Conservation (phyloP, 257 asterid genomes). For the Fraxinus americana region DNA sequence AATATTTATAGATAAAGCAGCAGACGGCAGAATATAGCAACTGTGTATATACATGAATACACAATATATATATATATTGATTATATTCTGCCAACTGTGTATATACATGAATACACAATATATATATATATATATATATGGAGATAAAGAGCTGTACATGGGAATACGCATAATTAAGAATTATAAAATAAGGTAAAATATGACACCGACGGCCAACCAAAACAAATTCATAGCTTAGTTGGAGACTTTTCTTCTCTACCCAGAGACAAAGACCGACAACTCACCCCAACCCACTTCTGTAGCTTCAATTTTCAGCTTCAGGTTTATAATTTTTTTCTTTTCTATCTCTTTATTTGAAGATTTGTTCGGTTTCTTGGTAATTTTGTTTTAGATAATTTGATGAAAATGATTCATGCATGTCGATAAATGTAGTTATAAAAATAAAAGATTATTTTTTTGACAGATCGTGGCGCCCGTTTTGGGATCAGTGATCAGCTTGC, state of each 20-base stretch:
- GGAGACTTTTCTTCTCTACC: slow-evolving; percentile 58
- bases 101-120: no score
- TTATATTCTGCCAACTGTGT: no score
- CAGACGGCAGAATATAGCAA: no score
- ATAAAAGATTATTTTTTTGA: slow-evolving; percentile 20
- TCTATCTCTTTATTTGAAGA: slow-evolving; percentile 9
- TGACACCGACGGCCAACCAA: slow-evolving; percentile 92
- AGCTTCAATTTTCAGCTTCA: slow-evolving; percentile 7
- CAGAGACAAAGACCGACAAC: slow-evolving; percentile 12
- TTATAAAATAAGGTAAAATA: slow-evolving; percentile 10
- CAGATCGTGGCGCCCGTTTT: slow-evolving; percentile 20
- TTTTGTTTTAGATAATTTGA: slow-evolving; percentile 33
- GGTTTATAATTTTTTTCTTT: slow-evolving; percentile 4
- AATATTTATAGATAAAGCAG: no score
- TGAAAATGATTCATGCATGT: slow-evolving; percentile 31
- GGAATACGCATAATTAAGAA: neutral
- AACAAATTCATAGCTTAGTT: slow-evolving; percentile 41
- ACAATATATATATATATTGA: no score
- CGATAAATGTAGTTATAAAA: neutral
- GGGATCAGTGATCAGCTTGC: slow-evolving; percentile 21
- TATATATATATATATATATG: no score
- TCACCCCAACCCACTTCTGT: slow-evolving; percentile 11
- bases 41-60: no score
- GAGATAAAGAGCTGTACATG: neutral
- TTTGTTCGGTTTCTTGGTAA: neutral